These are phyloP conservation scores for Fusarium chlamydosporum DNA, from an alignment of 2,329 filamentous ascomycete species.

Conservation along the genomic window DNA sequence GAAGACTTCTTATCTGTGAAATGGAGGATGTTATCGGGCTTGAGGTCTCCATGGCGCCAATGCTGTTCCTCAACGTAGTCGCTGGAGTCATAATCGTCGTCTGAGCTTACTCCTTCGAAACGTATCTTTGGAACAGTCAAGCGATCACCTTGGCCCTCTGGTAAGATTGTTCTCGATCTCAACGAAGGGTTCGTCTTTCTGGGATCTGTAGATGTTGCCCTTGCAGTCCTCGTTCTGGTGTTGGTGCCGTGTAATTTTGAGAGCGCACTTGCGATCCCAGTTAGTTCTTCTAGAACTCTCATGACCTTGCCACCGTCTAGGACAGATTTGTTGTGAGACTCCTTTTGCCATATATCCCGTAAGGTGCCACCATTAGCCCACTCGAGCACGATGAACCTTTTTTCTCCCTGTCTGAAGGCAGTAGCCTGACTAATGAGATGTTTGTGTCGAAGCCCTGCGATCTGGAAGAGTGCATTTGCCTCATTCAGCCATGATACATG, in stretches of 20 bases:
- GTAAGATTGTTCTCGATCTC: constrained; percentile 4
- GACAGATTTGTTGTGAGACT: not conserved
- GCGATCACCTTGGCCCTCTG: not conserved
- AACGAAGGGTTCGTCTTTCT: not conserved
- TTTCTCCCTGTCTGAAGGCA: constrained; percentile 14
- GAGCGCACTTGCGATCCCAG: constrained; percentile 28
- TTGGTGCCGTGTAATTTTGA: constrained; percentile 16
- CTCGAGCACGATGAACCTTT: constrained; percentile 33
- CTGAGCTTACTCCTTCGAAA: not conserved
- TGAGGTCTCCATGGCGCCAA: constrained; percentile 39
- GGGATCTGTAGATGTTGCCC: not conserved
- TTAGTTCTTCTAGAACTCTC: constrained; percentile 26
- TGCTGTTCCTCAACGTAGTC: constrained; percentile 7
- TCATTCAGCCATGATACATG: constrained; percentile 8
- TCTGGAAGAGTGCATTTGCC: constrained; percentile 21
- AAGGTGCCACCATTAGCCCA: constrained; percentile 38
- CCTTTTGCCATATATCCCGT: constrained; percentile 25
- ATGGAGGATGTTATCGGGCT: constrained; percentile 36
- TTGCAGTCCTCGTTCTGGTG: not conserved
- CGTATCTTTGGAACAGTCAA: not conserved
- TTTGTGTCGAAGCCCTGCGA: constrained; percentile 13
- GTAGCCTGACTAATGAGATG: constrained; percentile 28
- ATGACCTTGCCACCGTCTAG: constrained; percentile 11
- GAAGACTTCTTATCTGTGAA: constrained; percentile 3
- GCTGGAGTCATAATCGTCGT: constrained; percentile 4